Conservation (phyloP, 345 rosid species). For the Abelmoschus esculentus region DNA sequence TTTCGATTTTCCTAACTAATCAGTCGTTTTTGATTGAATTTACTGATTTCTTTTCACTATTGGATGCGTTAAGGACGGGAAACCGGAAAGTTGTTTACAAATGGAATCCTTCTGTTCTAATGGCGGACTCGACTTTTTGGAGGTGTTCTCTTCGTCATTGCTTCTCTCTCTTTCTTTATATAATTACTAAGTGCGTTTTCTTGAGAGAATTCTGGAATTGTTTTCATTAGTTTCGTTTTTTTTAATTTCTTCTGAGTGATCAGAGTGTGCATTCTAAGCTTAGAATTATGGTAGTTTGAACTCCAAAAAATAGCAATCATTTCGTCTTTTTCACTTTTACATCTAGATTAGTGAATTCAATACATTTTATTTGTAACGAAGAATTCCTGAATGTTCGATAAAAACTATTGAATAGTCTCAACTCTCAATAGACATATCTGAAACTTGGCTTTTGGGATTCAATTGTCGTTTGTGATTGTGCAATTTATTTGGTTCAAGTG, state of each 20-base stretch:
- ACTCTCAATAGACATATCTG: background rate
- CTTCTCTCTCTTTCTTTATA: background rate
- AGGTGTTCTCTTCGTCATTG: too few relatives aligned
- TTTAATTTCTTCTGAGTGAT: background rate
- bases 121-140: conserved; percentile 70
- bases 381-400: background rate
- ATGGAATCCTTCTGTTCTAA: conserved; percentile 52
- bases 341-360: background rate
- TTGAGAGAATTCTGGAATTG: background rate
- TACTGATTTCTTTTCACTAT: conserved; percentile 12
- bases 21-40: background rate
- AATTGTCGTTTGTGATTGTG: background rate
- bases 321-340: background rate
- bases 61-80: conserved; percentile 56
- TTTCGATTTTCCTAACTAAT: background rate
- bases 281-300: background rate
- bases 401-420: too few relatives aligned
- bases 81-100: conserved; percentile 54
- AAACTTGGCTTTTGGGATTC: background rate
- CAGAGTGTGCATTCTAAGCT: background rate
- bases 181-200: background rate
- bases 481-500: conserved; percentile 3
- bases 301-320: background rate
- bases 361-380: background rate
- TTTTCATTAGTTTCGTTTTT: background rate